phyloP scores from a whole-genome alignment of 129 eudicot genomes.

The carrot (Daucus carota) region DNA sequence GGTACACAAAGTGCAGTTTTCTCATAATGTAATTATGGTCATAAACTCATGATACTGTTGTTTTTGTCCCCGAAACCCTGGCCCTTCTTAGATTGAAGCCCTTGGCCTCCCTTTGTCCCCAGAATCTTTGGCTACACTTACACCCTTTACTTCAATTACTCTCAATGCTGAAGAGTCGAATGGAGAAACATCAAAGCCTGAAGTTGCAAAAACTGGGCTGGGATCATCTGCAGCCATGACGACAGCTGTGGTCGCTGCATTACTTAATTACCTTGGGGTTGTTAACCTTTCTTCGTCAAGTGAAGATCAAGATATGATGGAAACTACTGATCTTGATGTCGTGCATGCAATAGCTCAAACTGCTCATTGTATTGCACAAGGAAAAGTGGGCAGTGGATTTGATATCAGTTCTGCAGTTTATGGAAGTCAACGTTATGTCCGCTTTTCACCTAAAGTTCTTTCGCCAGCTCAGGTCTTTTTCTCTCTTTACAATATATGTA shows the following conservation, averaged over 20 bases:
- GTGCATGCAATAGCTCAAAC: constrained; percentile 89
- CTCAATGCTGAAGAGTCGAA: constrained; percentile 50
- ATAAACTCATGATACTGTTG: background rate
- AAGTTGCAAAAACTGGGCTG: constrained; percentile 97
- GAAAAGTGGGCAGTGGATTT: constrained; percentile 97
- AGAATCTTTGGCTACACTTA: constrained; percentile 71
- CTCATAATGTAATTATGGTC: background rate
- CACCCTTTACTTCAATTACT: constrained; percentile 73
- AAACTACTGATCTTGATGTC: constrained; percentile 38
- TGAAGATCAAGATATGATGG: constrained; percentile 29
- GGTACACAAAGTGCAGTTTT: no score
- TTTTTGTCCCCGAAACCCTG: background rate
- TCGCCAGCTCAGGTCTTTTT: constrained; percentile 83
- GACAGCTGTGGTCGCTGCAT: constrained; percentile 88
- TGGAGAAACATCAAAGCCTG: constrained; percentile 62
- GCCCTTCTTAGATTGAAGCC: constrained; percentile 65
- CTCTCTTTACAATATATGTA: constrained; percentile 1
- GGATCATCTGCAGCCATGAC: constrained; percentile 99
- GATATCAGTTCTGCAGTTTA: constrained; percentile 94
- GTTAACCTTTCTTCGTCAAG: constrained; percentile 40
- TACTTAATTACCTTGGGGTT: constrained; percentile 83
- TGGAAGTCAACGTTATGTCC: constrained; percentile 94
- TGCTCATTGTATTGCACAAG: constrained; percentile 96
- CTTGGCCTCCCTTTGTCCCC: constrained; percentile 82
- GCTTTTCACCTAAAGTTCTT: constrained; percentile 90